Evolutionary conservation across 352 stramenopile genomes (phyloP), one percentile per base, ranked within the genome.

Genomic region (Pythium insidiosum): DNA sequence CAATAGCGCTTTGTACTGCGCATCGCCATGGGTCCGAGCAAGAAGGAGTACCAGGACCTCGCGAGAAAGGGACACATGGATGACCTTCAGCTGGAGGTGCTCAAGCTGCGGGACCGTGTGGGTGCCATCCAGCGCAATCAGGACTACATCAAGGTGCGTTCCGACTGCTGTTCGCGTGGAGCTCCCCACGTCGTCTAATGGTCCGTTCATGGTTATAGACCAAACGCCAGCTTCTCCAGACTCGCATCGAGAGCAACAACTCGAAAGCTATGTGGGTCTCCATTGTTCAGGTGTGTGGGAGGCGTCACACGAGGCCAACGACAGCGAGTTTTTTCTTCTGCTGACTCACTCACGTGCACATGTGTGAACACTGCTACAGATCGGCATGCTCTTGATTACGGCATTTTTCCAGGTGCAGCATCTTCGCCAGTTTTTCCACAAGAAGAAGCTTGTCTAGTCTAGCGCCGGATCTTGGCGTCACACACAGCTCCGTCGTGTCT

Each of bases 11-110:
- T 93, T 28, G 52, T 55, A 28, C 58, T 93, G 28, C 82, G 74
- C 43, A 38, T 94, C 40, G 53, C 54, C 15, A 82, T 94, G 66
- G 78, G 81, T 9, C 58, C 67, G 31, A 89, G 73, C 54, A 67
- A 65, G 25, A 56, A 85, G 36, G 79, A 94, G 49, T 94, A 94
- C 56, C 68, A 77, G 46, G 73, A 90, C 25, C 41, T 92, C 35
- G 78, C 78, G 25, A 88, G 88, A 53, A 89, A 88, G 50, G 76
- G 76, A 30, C 73, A 93, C 50, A 80, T 91, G 67, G 63, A 88
- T 46, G 78, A 79, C 28, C 69, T 94, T 18, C 71, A 93, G 16
- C 33, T 88, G 34, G 66, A 85, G 48, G 78, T 95, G 28, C 43
- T 88, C 21, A 87, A 93, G 59, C 60, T 94, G 13, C 63, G 68